Base-by-base conservation (phyloP, 208 protist species). In the Leishmania tropica region DNA sequence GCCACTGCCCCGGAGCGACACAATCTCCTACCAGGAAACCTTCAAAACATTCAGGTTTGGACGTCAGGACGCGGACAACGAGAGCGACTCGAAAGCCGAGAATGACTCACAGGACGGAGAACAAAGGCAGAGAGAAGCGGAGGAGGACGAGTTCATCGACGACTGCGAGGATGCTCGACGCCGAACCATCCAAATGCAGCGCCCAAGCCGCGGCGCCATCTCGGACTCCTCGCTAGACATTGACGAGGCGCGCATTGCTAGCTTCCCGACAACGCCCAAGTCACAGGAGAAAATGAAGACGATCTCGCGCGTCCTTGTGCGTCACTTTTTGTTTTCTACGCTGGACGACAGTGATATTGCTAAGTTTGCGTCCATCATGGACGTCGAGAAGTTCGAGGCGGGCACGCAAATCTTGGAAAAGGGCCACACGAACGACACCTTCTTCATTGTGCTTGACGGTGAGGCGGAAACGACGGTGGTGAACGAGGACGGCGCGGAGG, bases 261-360 rank as follows among this genome's bases (percentile, higher is more conserved):
- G 87, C 79, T 89, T 93, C 78, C 73, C 81, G 15, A 68, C 83
- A 45, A 90, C 89, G 42, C 89, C 92, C 65, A 95, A 93, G 83
- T 89, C 92, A 45, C 60, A 83, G 76, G 87, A 92, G 60, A 90
- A 93, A 72, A 71, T 91, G 53, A 84, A 84, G 75, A 86, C 89
- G 45, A 94, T 95, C 64, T 87, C 83, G 31, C 78, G 83, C 45
- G 85, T 88, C 11, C 86, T 97, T 31, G 87, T 94, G 81, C 75
- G 78, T 42, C 91, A 94, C 80, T 94, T 89, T 73, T 84, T 96
- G 74, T 97, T 96, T 83, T 96, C 89, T 60, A 91, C 85, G 56
- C 81, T 95, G 19, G 91, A 96, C 79, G 93, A 95, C 75, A 85
- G 62, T 64, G 83, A 94, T 74, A 84, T 94, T 62, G 78, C 79